Evolutionary conservation across 1,284 basidiomycete genomes (phyloP), one percentile per base, ranked within the genome.

Genomic region (Ceratobasidium sp.): DNA sequence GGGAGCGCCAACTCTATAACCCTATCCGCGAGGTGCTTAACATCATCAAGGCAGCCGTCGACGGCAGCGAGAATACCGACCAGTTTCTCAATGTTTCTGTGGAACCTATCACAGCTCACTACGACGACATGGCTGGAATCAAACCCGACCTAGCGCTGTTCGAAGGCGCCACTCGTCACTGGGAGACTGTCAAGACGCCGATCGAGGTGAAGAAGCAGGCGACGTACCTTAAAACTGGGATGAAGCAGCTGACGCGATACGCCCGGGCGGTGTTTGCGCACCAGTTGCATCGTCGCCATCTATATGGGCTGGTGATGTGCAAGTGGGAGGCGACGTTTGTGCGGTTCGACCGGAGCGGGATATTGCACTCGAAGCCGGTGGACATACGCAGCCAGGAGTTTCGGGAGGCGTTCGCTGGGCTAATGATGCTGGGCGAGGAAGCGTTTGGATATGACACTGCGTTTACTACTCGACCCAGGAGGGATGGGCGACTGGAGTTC

Each of bases 261-360:
- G 70, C 70, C 15, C 70, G 70, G 12, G 70, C 70, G 3, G 44
- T 46, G 55, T 72, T 60, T 46, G 70, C 55, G 15, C 70, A 72
- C 39, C 70, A 72, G 23, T n/a, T 72, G n/a, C 70, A 72, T 23
- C 70, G 70, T 58, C 70, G 70, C 12, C 70, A 72, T 39, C 55
- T 72, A 20, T 72, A 60, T 26, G 70, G 55, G 18, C 6, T 72
- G 55, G 33, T 61, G 33, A 18, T 72, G 7, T 72, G 70, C 39
- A 40, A 40, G 33, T 13, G 28, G 12, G 39, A 58, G 23, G 70
- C 55, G 20, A 72, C 70, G 7, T 72, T 72, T 26, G 70, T 72
- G 5, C 70, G 53, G 53, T 72, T 60, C 55, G 70, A 72, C 33
- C 70, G 70, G 40, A 39, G 55, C 18, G 70, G 70, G 9, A 28